Conservation (phyloP, 805 yeast species). For the Cyberlindnera nakhonratchasimensis region DNA sequence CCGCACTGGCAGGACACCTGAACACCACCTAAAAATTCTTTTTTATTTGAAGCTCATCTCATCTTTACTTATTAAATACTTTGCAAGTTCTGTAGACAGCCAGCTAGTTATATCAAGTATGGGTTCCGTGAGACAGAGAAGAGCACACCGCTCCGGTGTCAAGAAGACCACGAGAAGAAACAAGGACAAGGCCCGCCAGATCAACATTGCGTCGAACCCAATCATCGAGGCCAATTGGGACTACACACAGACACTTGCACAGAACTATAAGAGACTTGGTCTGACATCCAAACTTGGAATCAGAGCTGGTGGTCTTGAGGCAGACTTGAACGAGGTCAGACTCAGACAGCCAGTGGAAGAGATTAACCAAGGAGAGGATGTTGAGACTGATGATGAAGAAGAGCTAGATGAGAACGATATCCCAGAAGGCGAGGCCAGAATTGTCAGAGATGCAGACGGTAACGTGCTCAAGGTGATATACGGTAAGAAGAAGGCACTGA, state of each 20-base stretch:
- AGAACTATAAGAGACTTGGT: conserved; percentile 84
- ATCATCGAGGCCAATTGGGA: conserved; percentile 93
- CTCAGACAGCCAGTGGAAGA: conserved; percentile 32
- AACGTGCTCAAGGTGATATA: conserved; percentile 64
- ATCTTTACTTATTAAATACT: conserved; percentile 1
- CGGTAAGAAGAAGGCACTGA: conserved; percentile 52
- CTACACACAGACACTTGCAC: conserved; percentile 69
- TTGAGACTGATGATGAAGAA: conserved; percentile 21
- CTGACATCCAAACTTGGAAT: conserved; percentile 61
- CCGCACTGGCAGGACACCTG: conserved; percentile 3
- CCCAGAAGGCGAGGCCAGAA: conserved; percentile 75
- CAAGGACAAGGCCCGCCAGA: conserved; percentile 67
- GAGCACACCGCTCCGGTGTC: conserved; percentile 70
- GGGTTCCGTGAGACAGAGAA: conserved; percentile 81
- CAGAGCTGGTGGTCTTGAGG: conserved; percentile 81
- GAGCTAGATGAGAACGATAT: conserved; percentile 45
- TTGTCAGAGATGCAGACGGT: conserved; percentile 66
- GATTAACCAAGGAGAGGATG: conserved; percentile 12
- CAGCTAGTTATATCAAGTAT: conserved; percentile 28
- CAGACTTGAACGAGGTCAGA: conserved; percentile 38
- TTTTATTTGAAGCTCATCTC: conserved; percentile 1
- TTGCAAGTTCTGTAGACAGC: neutral
- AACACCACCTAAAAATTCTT: conserved; percentile 5
- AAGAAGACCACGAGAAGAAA: conserved; percentile 64
- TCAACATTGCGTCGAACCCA: conserved; percentile 67